Percentiles rank a stretch among this genome's conserved stretches.
Conservation (phyloP, 768 basidiomycete genomes). For the Suillus weaverae region DNA sequence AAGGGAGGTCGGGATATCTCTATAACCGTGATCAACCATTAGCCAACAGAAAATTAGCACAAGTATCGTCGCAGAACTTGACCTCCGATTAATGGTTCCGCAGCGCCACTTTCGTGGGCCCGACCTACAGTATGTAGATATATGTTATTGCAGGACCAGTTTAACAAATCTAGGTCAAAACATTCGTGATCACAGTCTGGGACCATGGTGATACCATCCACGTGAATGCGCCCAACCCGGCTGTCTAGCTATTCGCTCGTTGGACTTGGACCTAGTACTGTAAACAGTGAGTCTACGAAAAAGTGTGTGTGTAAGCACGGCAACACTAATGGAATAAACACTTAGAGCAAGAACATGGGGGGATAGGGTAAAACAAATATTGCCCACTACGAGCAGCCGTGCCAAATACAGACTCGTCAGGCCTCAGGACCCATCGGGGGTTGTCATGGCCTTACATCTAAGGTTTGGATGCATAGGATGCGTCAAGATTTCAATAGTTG, state of each 20-base stretch:
- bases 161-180: neutral
- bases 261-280: neutral
- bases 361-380: neutral
- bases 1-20: neutral
- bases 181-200: neutral
- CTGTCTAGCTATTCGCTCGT: neutral
- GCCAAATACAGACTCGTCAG: neutral
- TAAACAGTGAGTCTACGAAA: neutral
- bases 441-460: neutral
- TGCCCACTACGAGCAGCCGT: neutral
- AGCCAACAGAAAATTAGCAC: neutral
- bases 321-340: neutral
- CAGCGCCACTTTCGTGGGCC: neutral
- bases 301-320: neutral
- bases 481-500: constrained; percentile 1
- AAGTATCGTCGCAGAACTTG: neutral
- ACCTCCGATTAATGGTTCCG: neutral
- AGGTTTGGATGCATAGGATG: neutral
- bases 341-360: neutral
- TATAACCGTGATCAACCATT: neutral
- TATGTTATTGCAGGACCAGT: neutral
- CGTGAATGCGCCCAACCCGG: neutral
- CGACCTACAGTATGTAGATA: neutral
- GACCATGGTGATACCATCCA: neutral
- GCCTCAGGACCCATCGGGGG: neutral